phyloP scores from a whole-genome alignment of 257 asterid genomes.

The Lantana camara region DNA sequence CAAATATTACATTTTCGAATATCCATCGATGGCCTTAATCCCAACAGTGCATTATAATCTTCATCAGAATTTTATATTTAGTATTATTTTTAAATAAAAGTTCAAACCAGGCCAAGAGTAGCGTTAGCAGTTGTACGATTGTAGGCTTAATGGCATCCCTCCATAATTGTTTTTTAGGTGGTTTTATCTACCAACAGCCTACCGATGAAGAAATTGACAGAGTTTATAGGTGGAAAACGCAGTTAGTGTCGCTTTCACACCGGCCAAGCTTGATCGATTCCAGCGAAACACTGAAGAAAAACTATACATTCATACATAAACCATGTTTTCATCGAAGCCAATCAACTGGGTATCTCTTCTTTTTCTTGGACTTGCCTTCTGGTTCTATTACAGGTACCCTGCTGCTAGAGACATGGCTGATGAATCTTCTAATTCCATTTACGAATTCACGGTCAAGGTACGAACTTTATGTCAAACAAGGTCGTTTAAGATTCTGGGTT shows the following conservation, averaged over 20 bases:
- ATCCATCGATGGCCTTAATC: no score
- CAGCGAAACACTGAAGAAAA: neutral
- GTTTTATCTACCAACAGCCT: neutral
- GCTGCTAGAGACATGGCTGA: constrained; percentile 14
- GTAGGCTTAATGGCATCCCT: constrained; percentile 13
- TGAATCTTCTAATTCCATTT: constrained; percentile 41
- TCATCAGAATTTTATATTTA: no score
- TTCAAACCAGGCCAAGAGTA: neutral
- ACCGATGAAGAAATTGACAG: neutral
- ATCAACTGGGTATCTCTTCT: constrained; percentile 50
- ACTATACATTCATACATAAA: neutral
- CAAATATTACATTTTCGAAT: no score
- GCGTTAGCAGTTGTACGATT: neutral
- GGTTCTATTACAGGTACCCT: constrained; percentile 33
- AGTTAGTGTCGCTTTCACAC: neutral
- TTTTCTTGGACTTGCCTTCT: constrained; percentile 48
- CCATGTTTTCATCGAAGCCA: constrained; percentile 38
- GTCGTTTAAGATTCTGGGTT: neutral
- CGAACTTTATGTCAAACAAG: neutral
- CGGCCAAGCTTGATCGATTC: neutral
- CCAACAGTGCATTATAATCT: no score
- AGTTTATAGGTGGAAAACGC: neutral
- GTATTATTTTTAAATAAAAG: no score
- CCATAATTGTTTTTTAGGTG: neutral
- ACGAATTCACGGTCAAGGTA: constrained; percentile 75